A percentile compares a stretch with the other conserved stretches of the same genome.
Evolutionary conservation across 176 grass and related monocot species (phyloP).

Genomic region (Phoenix roebelenii): DNA sequence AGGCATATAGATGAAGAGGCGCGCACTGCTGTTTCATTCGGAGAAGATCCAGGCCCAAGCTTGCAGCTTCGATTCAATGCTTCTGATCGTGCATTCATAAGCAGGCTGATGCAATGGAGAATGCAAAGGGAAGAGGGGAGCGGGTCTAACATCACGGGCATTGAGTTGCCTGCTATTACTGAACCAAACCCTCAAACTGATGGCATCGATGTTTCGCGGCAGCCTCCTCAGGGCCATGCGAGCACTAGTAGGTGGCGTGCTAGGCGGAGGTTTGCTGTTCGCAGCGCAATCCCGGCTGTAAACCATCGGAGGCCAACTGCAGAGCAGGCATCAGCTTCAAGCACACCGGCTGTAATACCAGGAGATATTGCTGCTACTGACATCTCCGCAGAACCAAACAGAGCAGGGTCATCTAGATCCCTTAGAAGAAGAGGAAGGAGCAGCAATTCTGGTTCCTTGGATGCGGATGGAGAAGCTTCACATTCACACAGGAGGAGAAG

Average conservation of each 20-base stretch:
- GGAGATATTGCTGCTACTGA: slow-evolving; percentile 11
- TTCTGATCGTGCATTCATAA: background rate
- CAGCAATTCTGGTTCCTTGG: slow-evolving; percentile 11
- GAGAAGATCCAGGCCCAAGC: no score
- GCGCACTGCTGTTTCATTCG: background rate
- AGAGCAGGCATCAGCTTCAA: slow-evolving; percentile 40
- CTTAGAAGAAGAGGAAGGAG: slow-evolving; percentile 26
- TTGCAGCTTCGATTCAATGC: background rate
- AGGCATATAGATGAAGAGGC: slow-evolving; percentile 30
- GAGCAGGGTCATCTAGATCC: background rate
- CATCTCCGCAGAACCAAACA: slow-evolving; percentile 21
- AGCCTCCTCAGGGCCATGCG: background rate
- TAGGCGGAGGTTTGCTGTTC: no score
- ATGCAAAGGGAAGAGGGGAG: background rate
- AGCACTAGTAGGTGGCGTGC: no score
- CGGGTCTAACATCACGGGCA: background rate
- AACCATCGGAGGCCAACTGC: slow-evolving; percentile 13
- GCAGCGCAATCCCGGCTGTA: background rate
- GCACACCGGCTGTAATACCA: slow-evolving; percentile 27
- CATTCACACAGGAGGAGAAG: background rate
- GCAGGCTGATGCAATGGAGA: background rate
- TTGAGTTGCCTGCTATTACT: background rate
- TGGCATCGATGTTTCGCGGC: background rate
- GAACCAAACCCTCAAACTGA: background rate
- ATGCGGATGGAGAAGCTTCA: background rate